Conservation (phyloP, 768 basidiomycete genomes). For the Polyporus arcularius region DNA sequence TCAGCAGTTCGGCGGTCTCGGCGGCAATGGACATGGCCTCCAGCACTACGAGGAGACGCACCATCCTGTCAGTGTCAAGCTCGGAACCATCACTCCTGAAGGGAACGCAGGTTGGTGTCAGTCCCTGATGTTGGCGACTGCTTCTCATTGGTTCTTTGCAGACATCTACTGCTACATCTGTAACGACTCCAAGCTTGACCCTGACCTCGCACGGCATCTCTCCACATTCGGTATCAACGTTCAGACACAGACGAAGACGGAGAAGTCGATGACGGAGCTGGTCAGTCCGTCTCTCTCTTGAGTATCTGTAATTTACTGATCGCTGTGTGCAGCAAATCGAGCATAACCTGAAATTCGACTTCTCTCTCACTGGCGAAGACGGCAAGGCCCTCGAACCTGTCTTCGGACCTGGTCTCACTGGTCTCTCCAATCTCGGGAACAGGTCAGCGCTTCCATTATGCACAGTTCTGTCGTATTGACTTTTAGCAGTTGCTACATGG, state of each 20-base stretch:
- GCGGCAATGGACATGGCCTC: constrained; percentile 90
- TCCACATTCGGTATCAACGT: constrained; percentile 87
- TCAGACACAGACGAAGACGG: constrained; percentile 80
- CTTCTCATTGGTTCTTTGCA: constrained; percentile 29
- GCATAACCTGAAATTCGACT: constrained; percentile 93
- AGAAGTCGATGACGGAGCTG: constrained; percentile 95
- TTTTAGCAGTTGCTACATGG: constrained; percentile 87
- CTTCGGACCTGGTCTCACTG: constrained; percentile 87
- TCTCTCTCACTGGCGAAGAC: constrained; percentile 83
- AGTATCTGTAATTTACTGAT: background rate
- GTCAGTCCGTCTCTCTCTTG: constrained; percentile 41
- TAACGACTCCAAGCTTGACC: constrained; percentile 81
- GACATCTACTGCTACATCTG: constrained; percentile 95
- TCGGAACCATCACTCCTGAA: constrained; percentile 96
- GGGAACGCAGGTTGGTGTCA: constrained; percentile 73
- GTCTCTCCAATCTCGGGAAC: constrained; percentile 91
- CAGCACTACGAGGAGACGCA: constrained; percentile 69
- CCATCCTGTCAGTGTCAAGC: constrained; percentile 86
- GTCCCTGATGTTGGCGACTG: background rate
- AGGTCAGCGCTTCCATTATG: constrained; percentile 44
- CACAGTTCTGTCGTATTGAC: background rate
- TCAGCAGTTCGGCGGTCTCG: constrained; percentile 74
- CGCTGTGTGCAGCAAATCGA: constrained; percentile 80
- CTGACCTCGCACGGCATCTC: constrained; percentile 72
- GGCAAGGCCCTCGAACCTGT: constrained; percentile 87